Evolutionary conservation across 805 yeast genomes (phyloP).

Genomic region (Zygotorulaspora danielsina): DNA sequence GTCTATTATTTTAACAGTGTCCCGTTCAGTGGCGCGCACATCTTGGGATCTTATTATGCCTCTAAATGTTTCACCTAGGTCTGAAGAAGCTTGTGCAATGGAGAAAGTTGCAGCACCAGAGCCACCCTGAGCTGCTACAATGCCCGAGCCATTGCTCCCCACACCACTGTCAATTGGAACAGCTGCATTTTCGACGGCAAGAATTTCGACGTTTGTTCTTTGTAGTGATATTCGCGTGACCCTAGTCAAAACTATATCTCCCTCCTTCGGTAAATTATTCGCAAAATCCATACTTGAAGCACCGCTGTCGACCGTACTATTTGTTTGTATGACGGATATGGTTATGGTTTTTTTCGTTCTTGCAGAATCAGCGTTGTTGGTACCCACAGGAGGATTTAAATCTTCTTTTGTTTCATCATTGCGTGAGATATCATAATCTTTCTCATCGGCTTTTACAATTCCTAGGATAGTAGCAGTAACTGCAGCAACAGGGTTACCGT

Average conservation of each 20-base stretch:
- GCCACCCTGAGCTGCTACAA: slow-evolving; percentile 48
- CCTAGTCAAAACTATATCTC: slow-evolving; percentile 74
- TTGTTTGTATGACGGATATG: slow-evolving; percentile 31
- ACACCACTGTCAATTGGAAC: slow-evolving; percentile 59
- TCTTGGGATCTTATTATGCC: slow-evolving; percentile 86
- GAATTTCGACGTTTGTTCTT: slow-evolving; percentile 76
- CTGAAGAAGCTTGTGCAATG: slow-evolving; percentile 49
- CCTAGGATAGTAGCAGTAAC: slow-evolving; percentile 63
- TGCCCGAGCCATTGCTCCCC: slow-evolving; percentile 51
- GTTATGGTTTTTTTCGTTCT: slow-evolving; percentile 21
- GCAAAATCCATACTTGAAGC: slow-evolving; percentile 32
- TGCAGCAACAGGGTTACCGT: slow-evolving; percentile 40
- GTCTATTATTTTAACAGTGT: slow-evolving; percentile 71
- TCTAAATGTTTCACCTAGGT: slow-evolving; percentile 82
- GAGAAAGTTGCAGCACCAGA: slow-evolving; percentile 47
- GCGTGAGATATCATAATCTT: slow-evolving; percentile 7
- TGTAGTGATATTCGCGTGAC: slow-evolving; percentile 61
- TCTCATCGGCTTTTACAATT: slow-evolving; percentile 37
- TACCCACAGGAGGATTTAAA: slow-evolving; percentile 6
- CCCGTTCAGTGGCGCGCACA: slow-evolving; percentile 86
- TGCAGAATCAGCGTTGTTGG: slow-evolving; percentile 12
- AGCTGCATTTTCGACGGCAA: slow-evolving; percentile 59
- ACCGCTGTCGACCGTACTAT: slow-evolving; percentile 11
- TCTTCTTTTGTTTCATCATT: slow-evolving; percentile 16
- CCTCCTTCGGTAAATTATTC: slow-evolving; percentile 70